Evolutionary conservation across 179 eudicot species (phyloP), one percentile per base, ranked within the genome.

Genomic region (Amaranthus tricolor): DNA sequence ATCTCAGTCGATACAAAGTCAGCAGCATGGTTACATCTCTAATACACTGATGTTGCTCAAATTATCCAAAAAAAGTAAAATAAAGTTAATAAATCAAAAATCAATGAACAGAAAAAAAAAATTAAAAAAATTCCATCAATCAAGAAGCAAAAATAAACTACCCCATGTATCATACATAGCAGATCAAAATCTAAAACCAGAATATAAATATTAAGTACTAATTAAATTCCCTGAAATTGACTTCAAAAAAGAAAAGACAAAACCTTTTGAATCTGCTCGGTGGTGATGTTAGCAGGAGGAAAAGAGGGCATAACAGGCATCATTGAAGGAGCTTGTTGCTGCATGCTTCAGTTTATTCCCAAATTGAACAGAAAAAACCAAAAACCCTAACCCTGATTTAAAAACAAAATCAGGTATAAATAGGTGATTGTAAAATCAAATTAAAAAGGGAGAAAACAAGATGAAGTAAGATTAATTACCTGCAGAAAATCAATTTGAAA

Each of bases 181-280:
- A 47, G 20, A 43, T 48, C 66, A 72, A 19, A 66, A 49, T 49
- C 31, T 19, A 45, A 17, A 57, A 19, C 8, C 9, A 50, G 10
- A 7, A 9, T 8, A 70, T 54, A n/a, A 45, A 9, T 10, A 10
- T 31, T 31, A 31, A 31, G 40, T 3, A 72, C 14, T n/a, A 53
- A 14, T 73, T 31, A 48, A 64, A 6, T 63, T 53, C 24, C 31
- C 14, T 43, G 5, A 56, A 71, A 21, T 16, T 0, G 51, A 40
- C 11, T 7, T 9, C 7, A 52, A 44, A 24, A 24, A 19, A 7
- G 14, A 16, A 44, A 79, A 65, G 78, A 60, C 9, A 12, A 4
- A n/a, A 87, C 90, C 90, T 87, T 87, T 79, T 87, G 90, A 79
- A 87, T 87, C 79, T 87, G 90, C 73, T 87, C 90, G 21, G 88